A percentile compares a stretch with the other conserved stretches of the same genome.
Conservation (phyloP, 352 stramenopile genomes). For the Globisporangium splendens region DNA sequence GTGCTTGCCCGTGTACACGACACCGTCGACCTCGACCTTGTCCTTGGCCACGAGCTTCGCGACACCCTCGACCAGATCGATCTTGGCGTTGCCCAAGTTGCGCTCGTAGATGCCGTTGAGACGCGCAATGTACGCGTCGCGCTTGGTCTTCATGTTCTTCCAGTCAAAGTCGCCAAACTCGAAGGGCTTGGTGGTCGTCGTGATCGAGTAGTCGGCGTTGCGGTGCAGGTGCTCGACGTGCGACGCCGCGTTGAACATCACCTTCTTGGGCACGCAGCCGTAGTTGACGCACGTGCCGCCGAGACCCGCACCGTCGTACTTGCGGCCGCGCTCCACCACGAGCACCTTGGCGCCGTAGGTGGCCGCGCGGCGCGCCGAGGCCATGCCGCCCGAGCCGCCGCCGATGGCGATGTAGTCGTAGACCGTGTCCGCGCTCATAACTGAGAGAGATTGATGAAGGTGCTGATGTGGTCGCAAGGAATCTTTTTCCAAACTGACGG, state of each 20-base stretch:
- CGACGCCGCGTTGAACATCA: slow-evolving; percentile 92
- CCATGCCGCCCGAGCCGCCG: slow-evolving; percentile 89
- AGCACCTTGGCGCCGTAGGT: slow-evolving; percentile 94
- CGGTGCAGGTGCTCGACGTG: slow-evolving; percentile 78
- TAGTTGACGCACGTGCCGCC: slow-evolving; percentile 99
- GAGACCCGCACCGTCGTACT: slow-evolving; percentile 58
- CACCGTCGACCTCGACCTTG: slow-evolving; percentile 77
- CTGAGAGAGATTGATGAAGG: neutral
- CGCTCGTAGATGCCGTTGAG: slow-evolving; percentile 97
- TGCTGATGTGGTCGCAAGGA: neutral
- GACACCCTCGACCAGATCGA: slow-evolving; percentile 87
- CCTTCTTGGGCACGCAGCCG: slow-evolving; percentile 98
- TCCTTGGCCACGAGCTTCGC: slow-evolving; percentile 85
- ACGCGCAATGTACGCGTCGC: slow-evolving; percentile 92
- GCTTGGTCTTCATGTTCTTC: slow-evolving; percentile 88
- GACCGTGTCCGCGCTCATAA: slow-evolving; percentile 41
- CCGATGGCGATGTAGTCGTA: slow-evolving; percentile 93
- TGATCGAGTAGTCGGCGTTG: slow-evolving; percentile 57
- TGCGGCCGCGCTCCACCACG: slow-evolving; percentile 85
- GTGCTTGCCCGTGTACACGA: slow-evolving; percentile 82
- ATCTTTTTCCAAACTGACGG: slow-evolving; percentile 1
- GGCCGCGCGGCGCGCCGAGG: slow-evolving; percentile 89
- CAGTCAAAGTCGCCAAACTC: slow-evolving; percentile 87
- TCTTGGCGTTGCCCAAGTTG: slow-evolving; percentile 89
- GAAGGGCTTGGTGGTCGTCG: slow-evolving; percentile 36